phyloP scores from a whole-genome alignment of 768 basidiomycete genomes.

The Inosperma sp. region DNA sequence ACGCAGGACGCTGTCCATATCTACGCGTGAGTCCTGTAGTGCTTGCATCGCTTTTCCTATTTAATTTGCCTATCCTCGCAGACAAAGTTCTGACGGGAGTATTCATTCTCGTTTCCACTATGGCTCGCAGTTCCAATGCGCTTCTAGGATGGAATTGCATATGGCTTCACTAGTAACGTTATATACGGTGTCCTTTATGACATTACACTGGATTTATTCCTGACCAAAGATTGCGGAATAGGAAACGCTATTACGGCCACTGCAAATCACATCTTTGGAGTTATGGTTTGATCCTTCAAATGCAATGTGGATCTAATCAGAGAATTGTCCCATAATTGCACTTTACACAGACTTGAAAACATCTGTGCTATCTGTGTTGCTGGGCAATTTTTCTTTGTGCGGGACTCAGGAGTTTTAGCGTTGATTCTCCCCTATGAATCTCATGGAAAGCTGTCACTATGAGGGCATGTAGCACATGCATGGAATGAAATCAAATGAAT shows the following conservation, averaged over 20 bases:
- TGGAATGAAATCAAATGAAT: too few relatives aligned
- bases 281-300: constrained; percentile 46
- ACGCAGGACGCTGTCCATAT: constrained; percentile 59
- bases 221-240: constrained; percentile 69
- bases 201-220: constrained; percentile 64
- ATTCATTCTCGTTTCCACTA: constrained; percentile 72
- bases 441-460: constrained; percentile 52
- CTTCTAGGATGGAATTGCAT: constrained; percentile 79
- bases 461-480: too few relatives aligned
- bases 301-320: background rate
- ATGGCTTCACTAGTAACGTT: constrained; percentile 53
- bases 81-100: constrained; percentile 66
- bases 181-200: constrained; percentile 78
- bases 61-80: constrained; percentile 23
- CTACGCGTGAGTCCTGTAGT: constrained; percentile 53
- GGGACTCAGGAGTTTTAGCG: constrained; percentile 49
- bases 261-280: constrained; percentile 65
- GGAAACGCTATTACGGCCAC: constrained; percentile 64
- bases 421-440: constrained; percentile 20
- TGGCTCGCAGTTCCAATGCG: constrained; percentile 61
- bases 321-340: constrained; percentile 68
- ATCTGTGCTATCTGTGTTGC: constrained; percentile 64
- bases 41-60: too few relatives aligned
- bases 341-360: constrained; percentile 59
- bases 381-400: constrained; percentile 64